phyloP scores from a whole-genome alignment of 108 stramenopile species.

The Skeletonema tropicum region DNA sequence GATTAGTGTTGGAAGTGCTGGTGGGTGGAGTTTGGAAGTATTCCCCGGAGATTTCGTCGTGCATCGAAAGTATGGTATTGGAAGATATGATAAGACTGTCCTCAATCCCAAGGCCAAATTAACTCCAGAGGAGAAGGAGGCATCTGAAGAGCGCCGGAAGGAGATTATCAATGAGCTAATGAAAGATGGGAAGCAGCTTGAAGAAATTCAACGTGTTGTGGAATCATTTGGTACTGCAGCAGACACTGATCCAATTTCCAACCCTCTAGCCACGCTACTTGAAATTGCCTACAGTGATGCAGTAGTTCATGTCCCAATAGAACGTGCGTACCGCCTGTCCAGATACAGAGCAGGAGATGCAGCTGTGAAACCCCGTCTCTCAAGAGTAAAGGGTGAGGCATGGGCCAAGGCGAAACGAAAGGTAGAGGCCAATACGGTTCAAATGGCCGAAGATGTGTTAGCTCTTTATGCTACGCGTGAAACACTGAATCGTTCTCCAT shows the following conservation, averaged over 20 bases:
- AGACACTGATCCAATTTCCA: slow-evolving; percentile 78
- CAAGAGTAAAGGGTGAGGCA: slow-evolving; percentile 71
- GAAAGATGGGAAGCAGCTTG: slow-evolving; percentile 36
- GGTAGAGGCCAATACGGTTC: slow-evolving; percentile 77
- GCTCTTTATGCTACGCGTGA: slow-evolving; percentile 83
- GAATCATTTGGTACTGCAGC: slow-evolving; percentile 69
- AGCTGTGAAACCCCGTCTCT: slow-evolving; percentile 73
- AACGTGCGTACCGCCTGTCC: slow-evolving; percentile 79
- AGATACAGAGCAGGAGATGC: slow-evolving; percentile 81
- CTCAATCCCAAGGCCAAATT: slow-evolving; percentile 66
- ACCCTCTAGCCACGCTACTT: slow-evolving; percentile 72
- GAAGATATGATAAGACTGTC: slow-evolving; percentile 74
- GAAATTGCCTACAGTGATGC: slow-evolving; percentile 80
- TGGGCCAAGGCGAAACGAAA: slow-evolving; percentile 79
- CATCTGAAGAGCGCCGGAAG: slow-evolving; percentile 52
- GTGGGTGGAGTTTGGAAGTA: slow-evolving; percentile 82
- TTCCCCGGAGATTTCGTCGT: slow-evolving; percentile 89
- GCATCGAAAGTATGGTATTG: slow-evolving; percentile 84
- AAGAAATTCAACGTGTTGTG: slow-evolving; percentile 63
- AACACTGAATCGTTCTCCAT: slow-evolving; percentile 69
- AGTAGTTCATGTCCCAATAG: slow-evolving; percentile 82
- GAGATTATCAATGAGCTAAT: slow-evolving; percentile 63
- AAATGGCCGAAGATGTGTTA: slow-evolving; percentile 80
- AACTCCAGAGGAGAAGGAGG: slow-evolving; percentile 57
- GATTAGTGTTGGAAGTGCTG: slow-evolving; percentile 74